phyloP scores from a whole-genome alignment of 1,139 yeast genomes.

The Sugiyamaella xylanicola region DNA sequence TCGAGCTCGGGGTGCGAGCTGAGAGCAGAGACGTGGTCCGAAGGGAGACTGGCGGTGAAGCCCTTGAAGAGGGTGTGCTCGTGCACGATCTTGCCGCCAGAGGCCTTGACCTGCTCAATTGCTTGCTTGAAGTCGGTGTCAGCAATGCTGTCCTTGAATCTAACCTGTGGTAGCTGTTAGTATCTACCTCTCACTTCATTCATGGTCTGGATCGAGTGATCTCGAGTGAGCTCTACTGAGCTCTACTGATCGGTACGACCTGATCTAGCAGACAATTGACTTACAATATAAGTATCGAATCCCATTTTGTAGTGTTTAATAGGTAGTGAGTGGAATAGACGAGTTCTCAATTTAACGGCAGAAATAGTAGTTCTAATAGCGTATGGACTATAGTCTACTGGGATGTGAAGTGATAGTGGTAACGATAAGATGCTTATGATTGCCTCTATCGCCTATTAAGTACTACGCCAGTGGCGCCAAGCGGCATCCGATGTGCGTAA shows the following conservation, averaged over 20 bases:
- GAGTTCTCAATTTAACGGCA: not conserved
- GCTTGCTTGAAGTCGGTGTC: slow-evolving; percentile 34
- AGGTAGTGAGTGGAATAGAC: not conserved
- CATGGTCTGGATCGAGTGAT: not conserved
- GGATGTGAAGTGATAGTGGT: too few relatives aligned
- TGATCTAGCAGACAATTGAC: slow-evolving; percentile 13
- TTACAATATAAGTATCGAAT: slow-evolving; percentile 28
- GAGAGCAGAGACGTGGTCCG: slow-evolving; percentile 34
- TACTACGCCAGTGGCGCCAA: not conserved
- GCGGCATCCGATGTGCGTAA: not conserved
- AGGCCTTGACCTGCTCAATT: slow-evolving; percentile 30
- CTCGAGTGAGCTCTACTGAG: too few relatives aligned
- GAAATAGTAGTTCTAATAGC: not conserved
- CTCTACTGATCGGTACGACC: too few relatives aligned
- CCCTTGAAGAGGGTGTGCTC: slow-evolving; percentile 39
- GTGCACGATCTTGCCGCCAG: slow-evolving; percentile 34
- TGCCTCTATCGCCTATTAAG: too few relatives aligned
- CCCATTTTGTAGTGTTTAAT: slow-evolving; percentile 21
- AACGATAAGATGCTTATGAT: not conserved
- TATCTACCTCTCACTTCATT: not conserved
- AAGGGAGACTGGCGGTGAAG: slow-evolving; percentile 40
- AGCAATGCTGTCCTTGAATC: slow-evolving; percentile 34
- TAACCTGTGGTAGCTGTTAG: slow-evolving; percentile 28
- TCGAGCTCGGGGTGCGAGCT: slow-evolving; percentile 36
- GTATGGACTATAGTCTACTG: not conserved